phyloP scores from a whole-genome alignment of 441 rosid genomes.

The Adansonia grandidieri region DNA sequence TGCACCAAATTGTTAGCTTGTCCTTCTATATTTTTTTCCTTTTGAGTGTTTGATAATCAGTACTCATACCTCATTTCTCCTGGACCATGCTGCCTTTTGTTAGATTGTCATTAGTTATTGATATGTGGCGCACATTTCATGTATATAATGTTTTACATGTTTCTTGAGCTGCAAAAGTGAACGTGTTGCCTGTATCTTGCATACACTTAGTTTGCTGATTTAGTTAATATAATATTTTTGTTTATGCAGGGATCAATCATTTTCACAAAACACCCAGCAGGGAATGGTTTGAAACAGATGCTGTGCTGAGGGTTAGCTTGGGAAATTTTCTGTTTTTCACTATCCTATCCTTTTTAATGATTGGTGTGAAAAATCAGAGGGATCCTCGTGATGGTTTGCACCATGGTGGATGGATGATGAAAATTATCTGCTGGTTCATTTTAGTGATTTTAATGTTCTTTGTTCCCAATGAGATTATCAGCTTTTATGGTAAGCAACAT shows the following conservation, averaged over 20 bases:
- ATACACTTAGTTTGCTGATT: neutral
- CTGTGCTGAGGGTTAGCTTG: slow-evolving; percentile 91
- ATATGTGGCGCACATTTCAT: neutral
- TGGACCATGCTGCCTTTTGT: neutral
- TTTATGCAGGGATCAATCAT: slow-evolving; percentile 82
- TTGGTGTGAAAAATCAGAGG: slow-evolving; percentile 86
- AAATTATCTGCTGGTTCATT: slow-evolving; percentile 77
- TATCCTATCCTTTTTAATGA: slow-evolving; percentile 67
- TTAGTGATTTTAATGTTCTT: slow-evolving; percentile 88
- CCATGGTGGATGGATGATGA: slow-evolving; percentile 99
- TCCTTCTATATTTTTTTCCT: neutral
- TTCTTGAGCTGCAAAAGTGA: neutral
- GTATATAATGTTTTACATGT: neutral
- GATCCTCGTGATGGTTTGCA: slow-evolving; percentile 94
- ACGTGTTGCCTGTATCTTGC: neutral
- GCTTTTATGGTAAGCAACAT: slow-evolving; percentile 69
- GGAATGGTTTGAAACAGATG: slow-evolving; percentile 95
- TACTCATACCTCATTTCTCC: neutral
- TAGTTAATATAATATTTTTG: slow-evolving; percentile 22
- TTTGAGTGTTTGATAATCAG: neutral
- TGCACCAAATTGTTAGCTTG: neutral
- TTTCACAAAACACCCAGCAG: slow-evolving; percentile 80
- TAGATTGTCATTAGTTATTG: neutral
- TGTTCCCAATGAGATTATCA: slow-evolving; percentile 81
- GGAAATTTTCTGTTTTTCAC: slow-evolving; percentile 90